Conservation (phyloP, 164 flowering plant species). For the Chloranthus sessilifolius region DNA sequence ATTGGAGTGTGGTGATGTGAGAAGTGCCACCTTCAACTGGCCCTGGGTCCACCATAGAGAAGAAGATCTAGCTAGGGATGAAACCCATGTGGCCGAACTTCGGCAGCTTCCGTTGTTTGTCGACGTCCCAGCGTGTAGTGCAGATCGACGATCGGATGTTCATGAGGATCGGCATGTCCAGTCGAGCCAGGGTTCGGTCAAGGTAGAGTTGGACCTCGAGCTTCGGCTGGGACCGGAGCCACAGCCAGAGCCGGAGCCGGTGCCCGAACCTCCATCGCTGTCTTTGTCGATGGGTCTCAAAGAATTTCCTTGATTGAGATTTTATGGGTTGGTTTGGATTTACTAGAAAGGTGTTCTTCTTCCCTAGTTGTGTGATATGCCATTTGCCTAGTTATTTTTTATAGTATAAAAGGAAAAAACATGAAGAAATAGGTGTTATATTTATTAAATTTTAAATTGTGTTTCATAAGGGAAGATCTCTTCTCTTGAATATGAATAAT, state of each 20-base stretch:
- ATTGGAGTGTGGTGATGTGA: not conserved
- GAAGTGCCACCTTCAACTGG: not conserved
- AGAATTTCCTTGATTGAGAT: constrained; percentile 19
- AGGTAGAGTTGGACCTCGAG: constrained; percentile 40
- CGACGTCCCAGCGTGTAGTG: constrained; percentile 11
- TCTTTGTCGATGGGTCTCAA: constrained; percentile 9
- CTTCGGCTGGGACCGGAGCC: constrained; percentile 50
- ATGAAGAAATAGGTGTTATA: too few species aligned
- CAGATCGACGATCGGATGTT: constrained; percentile 1
- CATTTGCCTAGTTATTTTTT: too few species aligned
- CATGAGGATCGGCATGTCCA: constrained; percentile 10
- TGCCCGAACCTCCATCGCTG: constrained; percentile 38
- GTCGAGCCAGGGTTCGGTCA: constrained; percentile 1
- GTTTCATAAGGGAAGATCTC: too few species aligned
- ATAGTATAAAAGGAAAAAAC: too few species aligned
- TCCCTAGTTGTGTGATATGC: not conserved
- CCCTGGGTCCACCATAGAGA: not conserved
- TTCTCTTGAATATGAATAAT: too few species aligned
- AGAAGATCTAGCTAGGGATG: constrained; percentile 4
- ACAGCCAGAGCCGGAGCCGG: constrained; percentile 42
- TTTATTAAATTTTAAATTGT: too few species aligned
- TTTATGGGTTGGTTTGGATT: not conserved
- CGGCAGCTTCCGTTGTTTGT: constrained; percentile 25
- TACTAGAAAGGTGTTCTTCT: not conserved
- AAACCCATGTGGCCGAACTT: constrained; percentile 6